A percentile compares a stretch with the other conserved stretches of the same genome.
Evolutionary conservation across 1,284 basidiomycete genomes (phyloP).

Genomic region (Singerocomus rubriflavus): DNA sequence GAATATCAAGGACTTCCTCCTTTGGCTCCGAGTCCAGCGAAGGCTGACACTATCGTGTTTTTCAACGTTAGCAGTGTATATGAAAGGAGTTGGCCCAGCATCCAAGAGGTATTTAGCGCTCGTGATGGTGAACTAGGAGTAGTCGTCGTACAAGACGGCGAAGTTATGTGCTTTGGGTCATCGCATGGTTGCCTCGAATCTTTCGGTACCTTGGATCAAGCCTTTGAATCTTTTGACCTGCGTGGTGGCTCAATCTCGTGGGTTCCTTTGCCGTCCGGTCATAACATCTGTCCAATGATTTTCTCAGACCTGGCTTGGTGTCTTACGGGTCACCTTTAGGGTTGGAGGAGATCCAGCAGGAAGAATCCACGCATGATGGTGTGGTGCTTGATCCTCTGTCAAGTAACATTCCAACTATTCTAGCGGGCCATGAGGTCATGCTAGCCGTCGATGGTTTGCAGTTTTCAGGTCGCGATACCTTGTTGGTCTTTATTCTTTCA

Average conservation of each 20-base stretch:
- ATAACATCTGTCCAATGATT: neutral
- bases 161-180: constrained; percentile 40
- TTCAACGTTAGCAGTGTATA: constrained; percentile 54
- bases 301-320: constrained; percentile 51
- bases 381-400: constrained; percentile 49
- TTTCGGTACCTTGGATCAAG: constrained; percentile 6
- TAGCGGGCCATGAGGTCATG: constrained; percentile 54
- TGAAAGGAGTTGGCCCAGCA: constrained; percentile 29
- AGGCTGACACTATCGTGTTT: constrained; percentile 49
- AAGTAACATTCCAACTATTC: constrained; percentile 39
- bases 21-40: constrained; percentile 39
- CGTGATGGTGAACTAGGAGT: constrained; percentile 27
- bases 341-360: constrained; percentile 57
- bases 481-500: constrained; percentile 44
- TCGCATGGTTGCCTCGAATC: constrained; percentile 15
- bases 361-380: constrained; percentile 71
- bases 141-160: constrained; percentile 43
- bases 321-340: constrained; percentile 61
- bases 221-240: constrained; percentile 22
- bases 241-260: constrained; percentile 43
- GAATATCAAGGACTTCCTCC: constrained; percentile 67
- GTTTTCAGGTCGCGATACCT: constrained; percentile 65
- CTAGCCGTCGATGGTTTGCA: constrained; percentile 72
- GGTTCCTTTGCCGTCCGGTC: constrained; percentile 23
- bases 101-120: constrained; percentile 24